Evolutionary conservation across 2,329 filamentous ascomycete species (phyloP), one percentile per base, ranked within the genome.

Genomic region (Monosporascus sp.): DNA sequence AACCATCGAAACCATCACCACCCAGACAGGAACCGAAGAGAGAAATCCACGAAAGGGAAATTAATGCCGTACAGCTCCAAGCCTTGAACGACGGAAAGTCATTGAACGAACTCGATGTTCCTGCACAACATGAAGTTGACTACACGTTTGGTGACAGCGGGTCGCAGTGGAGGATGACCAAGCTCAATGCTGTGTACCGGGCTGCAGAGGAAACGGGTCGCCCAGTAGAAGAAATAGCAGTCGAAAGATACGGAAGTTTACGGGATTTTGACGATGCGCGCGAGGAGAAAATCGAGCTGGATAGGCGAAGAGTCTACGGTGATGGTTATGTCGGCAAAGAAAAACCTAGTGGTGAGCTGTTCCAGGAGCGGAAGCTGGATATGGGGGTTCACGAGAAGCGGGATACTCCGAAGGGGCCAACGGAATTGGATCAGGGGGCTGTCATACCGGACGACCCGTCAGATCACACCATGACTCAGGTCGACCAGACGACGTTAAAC

Each of bases 121-220:
- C 80, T 2, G 74, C 78, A 1, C 72, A 83, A 45, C 77, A 84
- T 51, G 81, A 88, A 52, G 82, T 95, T 8, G 77, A 82, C 54
- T 99, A 97, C 67, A 89, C 76, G 0, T 95, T 99, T 70, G 94
- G 95, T 18, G 94, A 99, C 68, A 74, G 82, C 7, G 93, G 94
- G 0, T 93, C 92, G 15, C 84, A 91, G 63, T 99, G 95, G 94
- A 86, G 95, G 49, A 96, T 99, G 92, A 96, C 88, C 6, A 97
- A 92, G 70, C 81, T 99, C 35, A 91, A 88, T 60, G 88, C 85
- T 11, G 89, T 96, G 2, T 96, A 96, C 69, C 81, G 83, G 26
- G 81, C 86, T 51, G 90, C 91, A 0, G 80, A 95, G 60, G 86
- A 94, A 62, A 85, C 77, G 1, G 86, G 85, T 0, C 79, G 79